Evolutionary conservation across 257 asterid genomes (phyloP).

Genomic region (Nicotiana undulata): DNA sequence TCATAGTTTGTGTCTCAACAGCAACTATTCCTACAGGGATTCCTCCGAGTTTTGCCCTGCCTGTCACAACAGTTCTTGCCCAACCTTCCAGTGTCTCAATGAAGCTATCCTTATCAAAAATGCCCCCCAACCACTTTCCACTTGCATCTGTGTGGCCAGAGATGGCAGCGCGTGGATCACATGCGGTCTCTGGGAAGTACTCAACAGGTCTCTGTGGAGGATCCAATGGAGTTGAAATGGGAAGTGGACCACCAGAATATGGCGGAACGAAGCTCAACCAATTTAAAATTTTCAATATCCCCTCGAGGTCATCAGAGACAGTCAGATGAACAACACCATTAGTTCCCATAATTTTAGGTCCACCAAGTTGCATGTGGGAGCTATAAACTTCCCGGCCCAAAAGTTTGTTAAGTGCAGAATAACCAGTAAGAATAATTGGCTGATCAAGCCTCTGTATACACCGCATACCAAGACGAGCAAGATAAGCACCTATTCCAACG

Average conservation of each 20-base stretch:
- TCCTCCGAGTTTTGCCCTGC: conserved; percentile 94
- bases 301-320: conserved; percentile 95
- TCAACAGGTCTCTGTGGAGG: conserved; percentile 69
- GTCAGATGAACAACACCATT: conserved; percentile 97
- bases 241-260: conserved; percentile 84
- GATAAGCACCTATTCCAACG: conserved; percentile 96
- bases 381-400: conserved; percentile 94
- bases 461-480: conserved; percentile 96
- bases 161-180: conserved; percentile 98
- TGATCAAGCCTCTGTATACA: conserved; percentile 96
- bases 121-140: conserved; percentile 90
- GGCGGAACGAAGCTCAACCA: conserved; percentile 96
- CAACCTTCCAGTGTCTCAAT: conserved; percentile 91
- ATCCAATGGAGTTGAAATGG: conserved; percentile 55
- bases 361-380: conserved; percentile 99
- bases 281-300: conserved; percentile 71
- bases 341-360: conserved; percentile 98
- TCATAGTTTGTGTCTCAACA: conserved; percentile 95
- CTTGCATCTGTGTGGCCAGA: conserved; percentile 53
- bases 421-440: conserved; percentile 93
- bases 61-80: conserved; percentile 97
- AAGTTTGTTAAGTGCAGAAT: conserved; percentile 92
- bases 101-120: conserved; percentile 81
- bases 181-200: conserved; percentile 74
- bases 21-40: conserved; percentile 94